Evolutionary conservation across 169 alveolate species (phyloP), one percentile per base, ranked within the genome.

Genomic region (Cryptosporidium meleagridis): DNA sequence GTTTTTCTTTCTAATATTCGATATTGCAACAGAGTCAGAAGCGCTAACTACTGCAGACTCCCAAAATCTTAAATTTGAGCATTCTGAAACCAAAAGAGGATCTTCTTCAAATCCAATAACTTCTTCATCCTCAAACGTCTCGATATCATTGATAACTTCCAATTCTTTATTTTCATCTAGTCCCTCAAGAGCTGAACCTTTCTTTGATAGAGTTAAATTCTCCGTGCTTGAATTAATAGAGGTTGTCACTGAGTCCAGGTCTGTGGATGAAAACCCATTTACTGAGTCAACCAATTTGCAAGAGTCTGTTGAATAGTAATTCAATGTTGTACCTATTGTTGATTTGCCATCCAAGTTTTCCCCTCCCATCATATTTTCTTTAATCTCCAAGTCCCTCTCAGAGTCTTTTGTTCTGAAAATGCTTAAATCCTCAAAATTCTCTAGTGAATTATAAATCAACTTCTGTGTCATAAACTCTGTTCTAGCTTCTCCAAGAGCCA

Each of bases 261-360:
- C 89, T 3, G 89, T 80, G 21, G 89, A 80, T n/a, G 89, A 80
- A 29, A 67, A 80, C 7, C 59, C 73, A 10, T 80, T 80, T 26
- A 58, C 26, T 21, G 18, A 16, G n/a, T 59, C 65, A 1, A 41
- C 53, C n/a, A 59, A 29, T 1, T 35, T 61, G 29, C 69, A 62
- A 65, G 72, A 65, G 33, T 26, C 33, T 10, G 75, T 41, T 33
- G 61, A 41, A 23, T 21, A 65, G 48, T 9, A 61, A 8, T 41
- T 45, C 29, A 52, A 10, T 3, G 51, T 29, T 10, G 72, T 31
- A 1, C 62, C 44, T 14, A 29, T 59, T 4, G 21, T 10, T 9
- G 75, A 62, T 33, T 37, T 80, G 45, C 44, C 31, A 18, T 59
- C 68, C 26, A 55, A 7, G 44, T 29, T 26, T 0, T 16, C 31